Evolutionary conservation across 371 early-diverging fungal species (phyloP), one percentile per base, ranked within the genome.

Genomic region (Smittium mucronatum): DNA sequence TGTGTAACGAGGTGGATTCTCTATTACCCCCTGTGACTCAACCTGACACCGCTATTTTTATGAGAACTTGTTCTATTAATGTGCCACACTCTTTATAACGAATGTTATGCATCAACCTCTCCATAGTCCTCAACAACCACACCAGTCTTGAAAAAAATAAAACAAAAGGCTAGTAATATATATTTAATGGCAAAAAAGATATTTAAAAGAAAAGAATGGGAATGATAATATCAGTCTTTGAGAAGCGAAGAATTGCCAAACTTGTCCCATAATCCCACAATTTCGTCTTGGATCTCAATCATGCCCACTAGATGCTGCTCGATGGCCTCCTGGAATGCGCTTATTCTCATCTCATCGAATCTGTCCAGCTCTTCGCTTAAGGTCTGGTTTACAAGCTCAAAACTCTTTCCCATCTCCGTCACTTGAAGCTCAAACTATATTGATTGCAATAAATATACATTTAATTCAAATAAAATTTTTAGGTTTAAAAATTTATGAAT

Each of bases 261-360:
- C 11, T 82, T 79, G 70, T 88, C 88, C 90, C 90, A 89, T 58
- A 88, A 76, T 2, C 82, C 78, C 64, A 89, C 77, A 57, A 90
- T 88, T 81, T 92, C 85, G 64, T 89, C 87, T 79, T 95, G 94
- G 64, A 87, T 90, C 69, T 88, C 87, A 60, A 91, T 82, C 85
- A 93, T 86, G 36, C 86, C 85, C 36, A 82, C 79, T 72, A 92
- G 77, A 66, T 89, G 91, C 2, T 81, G 80, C 72, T 92, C 89
- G 26, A 92, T 83, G 34, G 89, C 81, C 58, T 82, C 82, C 69
- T 89, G 84, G 73, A 93, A 89, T 71, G 93, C 93, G 34, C 86
- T 86, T 25, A 93, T 88, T 69, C 90, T 90, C 36, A 89, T 88
- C n/a, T 81, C 81, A 74, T 95, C 94, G 74, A 93, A 92, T 29